Conservation (phyloP, 768 basidiomycete species). For the Russula emetica region DNA sequence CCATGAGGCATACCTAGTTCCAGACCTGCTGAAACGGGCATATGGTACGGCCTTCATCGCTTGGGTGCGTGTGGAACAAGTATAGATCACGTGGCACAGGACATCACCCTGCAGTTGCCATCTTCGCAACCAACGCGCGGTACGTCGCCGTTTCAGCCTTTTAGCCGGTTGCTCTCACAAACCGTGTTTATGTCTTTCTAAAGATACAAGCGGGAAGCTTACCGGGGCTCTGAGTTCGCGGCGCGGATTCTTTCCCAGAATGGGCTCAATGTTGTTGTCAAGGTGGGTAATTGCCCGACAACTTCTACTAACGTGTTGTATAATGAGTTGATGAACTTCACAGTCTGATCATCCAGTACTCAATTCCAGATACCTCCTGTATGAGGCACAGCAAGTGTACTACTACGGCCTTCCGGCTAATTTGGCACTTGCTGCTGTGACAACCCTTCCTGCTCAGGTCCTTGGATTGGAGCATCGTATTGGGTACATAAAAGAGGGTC, state of each 20-base stretch:
- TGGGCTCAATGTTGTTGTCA: constrained; percentile 57
- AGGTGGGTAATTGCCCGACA: constrained; percentile 37
- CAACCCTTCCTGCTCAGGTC: constrained; percentile 56
- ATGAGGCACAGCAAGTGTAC: constrained; percentile 67
- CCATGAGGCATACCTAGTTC: constrained; percentile 87
- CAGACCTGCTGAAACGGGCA: constrained; percentile 70
- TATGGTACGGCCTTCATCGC: constrained; percentile 36
- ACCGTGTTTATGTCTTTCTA: neutral
- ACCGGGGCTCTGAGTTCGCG: constrained; percentile 61
- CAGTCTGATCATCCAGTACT: constrained; percentile 50
- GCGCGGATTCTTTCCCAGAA: constrained; percentile 54
- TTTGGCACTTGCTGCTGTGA: constrained; percentile 59
- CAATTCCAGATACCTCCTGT: constrained; percentile 61
- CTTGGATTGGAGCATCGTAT: constrained; percentile 67
- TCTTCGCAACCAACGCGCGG: constrained; percentile 77
- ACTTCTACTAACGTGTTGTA: neutral
- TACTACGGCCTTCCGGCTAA: constrained; percentile 56
- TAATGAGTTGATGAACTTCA: neutral
- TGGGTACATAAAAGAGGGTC: constrained; percentile 62
- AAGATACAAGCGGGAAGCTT: constrained; percentile 56
- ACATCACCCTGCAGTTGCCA: constrained; percentile 63
- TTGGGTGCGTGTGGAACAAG: constrained; percentile 2
- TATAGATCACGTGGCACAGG: constrained; percentile 33
- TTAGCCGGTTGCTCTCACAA: constrained; percentile 16
- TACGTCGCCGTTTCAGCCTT: constrained; percentile 8